Conservation (phyloP, 345 rosid species). For the Aquilaria malaccensis region DNA sequence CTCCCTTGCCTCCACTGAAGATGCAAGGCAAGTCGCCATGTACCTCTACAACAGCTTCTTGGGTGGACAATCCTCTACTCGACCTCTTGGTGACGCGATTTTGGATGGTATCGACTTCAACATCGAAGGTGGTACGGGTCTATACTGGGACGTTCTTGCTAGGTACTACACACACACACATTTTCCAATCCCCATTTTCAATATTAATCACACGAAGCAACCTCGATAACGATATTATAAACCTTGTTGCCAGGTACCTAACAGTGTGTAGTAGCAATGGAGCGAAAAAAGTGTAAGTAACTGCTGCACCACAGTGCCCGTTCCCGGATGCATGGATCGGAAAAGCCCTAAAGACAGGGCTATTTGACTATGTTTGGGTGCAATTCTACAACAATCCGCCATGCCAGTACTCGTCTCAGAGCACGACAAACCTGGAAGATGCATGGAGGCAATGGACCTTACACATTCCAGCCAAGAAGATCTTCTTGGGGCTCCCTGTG, state of each 20-base stretch:
- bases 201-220: too few species aligned
- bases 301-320: neutral
- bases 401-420: neutral
- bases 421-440: neutral
- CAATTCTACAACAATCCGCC: constrained; percentile 5
- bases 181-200: too few species aligned
- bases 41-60: neutral
- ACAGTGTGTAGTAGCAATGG: neutral
- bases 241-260: neutral
- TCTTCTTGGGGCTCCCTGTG: neutral
- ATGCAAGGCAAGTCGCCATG: neutral
- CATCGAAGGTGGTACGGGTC: neutral
- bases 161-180: neutral
- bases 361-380: constrained; percentile 4
- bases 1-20: neutral
- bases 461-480: neutral
- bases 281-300: neutral
- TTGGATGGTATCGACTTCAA: neutral
- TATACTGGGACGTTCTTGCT: neutral
- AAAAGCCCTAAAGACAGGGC: neutral
- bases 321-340: constrained; percentile 1
- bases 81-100: neutral
- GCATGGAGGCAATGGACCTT: constrained; percentile 3
- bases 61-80: neutral
- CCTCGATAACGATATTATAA: too few species aligned